phyloP scores from a whole-genome alignment of 2,329 filamentous ascomycete species.

The Thermothelomyces thermophilus region DNA sequence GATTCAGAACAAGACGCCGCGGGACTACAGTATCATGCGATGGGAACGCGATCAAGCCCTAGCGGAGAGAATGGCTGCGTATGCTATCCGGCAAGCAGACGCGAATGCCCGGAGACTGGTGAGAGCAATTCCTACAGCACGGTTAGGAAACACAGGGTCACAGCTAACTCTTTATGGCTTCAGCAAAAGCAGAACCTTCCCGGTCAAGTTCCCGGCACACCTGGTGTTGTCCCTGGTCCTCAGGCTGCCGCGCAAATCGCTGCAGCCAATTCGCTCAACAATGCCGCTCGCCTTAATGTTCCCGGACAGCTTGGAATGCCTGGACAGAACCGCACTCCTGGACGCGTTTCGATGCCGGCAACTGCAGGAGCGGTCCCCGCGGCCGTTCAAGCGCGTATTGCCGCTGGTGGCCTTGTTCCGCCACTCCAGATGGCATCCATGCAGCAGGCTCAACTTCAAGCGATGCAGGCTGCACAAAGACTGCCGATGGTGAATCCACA shows the following conservation, averaged over 20 bases:
- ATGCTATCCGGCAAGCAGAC: conserved; percentile 30
- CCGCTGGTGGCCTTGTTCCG: conserved; percentile 42
- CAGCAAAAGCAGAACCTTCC: conserved; percentile 32
- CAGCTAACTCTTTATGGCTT: background rate
- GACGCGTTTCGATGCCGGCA: conserved; percentile 49
- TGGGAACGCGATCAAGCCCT: conserved; percentile 74
- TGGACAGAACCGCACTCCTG: conserved; percentile 37
- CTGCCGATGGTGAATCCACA: conserved; percentile 46
- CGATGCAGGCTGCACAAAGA: conserved; percentile 47
- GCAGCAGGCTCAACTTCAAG: conserved; percentile 64
- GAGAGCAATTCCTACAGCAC: background rate
- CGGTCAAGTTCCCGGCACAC: conserved; percentile 40
- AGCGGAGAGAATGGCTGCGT: conserved; percentile 48
- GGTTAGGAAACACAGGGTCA: background rate
- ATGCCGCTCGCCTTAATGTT: conserved; percentile 36
- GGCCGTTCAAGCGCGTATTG: conserved; percentile 42
- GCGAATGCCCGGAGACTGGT: conserved; percentile 35
- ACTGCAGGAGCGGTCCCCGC: conserved; percentile 46
- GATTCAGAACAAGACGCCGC: conserved; percentile 64
- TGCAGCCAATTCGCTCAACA: conserved; percentile 27
- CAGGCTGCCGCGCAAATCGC: conserved; percentile 31
- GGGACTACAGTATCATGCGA: conserved; percentile 85
- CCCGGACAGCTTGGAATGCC: conserved; percentile 41
- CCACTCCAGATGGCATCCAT: conserved; percentile 58
- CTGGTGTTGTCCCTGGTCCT: conserved; percentile 31